A percentile compares a stretch with the other conserved stretches of the same genome.
Evolutionary conservation across 768 basidiomycete genomes (phyloP).

Genomic region (Tricholoma sp.): DNA sequence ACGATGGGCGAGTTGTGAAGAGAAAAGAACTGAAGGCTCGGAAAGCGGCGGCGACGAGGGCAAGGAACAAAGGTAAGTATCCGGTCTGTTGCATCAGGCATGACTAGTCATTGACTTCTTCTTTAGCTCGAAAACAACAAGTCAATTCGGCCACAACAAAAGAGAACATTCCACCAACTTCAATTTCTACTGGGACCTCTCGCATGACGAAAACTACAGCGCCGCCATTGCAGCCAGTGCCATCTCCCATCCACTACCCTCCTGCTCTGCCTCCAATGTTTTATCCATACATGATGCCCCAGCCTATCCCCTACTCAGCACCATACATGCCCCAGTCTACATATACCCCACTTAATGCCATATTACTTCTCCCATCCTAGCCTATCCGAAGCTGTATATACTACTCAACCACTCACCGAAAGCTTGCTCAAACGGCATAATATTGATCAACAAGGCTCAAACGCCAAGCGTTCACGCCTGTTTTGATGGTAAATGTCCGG

Average conservation of each 20-base stretch:
- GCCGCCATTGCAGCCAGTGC: neutral
- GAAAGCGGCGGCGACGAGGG: constrained; percentile 6
- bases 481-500: neutral
- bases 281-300: neutral
- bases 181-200: neutral
- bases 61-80: constrained; percentile 5
- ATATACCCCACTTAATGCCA: neutral
- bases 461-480: neutral
- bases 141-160: neutral
- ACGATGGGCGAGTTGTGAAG: constrained; percentile 1
- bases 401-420: neutral
- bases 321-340: neutral
- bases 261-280: neutral
- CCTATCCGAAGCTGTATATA: neutral
- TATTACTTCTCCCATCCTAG: neutral
- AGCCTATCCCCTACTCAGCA: too few relatives aligned
- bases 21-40: neutral
- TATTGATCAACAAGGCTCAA: neutral
- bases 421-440: neutral
- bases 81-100: neutral
- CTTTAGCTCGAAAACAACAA: neutral
- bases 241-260: neutral
- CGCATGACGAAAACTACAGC: neutral
- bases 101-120: neutral
- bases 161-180: neutral